These are phyloP conservation scores for Flaveria ramosissima DNA, from an alignment of 129 eudicot species.

Conservation along the genomic window DNA sequence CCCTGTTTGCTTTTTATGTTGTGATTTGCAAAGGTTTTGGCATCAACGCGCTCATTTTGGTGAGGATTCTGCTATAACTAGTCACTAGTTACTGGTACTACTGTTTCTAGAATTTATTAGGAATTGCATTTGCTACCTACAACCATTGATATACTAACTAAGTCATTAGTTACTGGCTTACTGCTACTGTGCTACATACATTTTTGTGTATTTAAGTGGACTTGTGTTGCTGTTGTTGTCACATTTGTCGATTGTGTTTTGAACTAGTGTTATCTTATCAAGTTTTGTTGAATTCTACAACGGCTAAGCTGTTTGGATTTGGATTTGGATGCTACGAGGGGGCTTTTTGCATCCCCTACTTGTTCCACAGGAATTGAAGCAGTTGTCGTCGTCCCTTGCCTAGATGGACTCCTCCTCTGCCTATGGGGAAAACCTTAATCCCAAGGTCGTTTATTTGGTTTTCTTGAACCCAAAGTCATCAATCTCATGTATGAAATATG, in stretches of 20 bases:
- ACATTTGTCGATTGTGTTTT: conserved; percentile 44
- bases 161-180: conserved; percentile 20
- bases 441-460: neutral
- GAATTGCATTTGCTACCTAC: too few relatives aligned
- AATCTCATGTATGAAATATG: neutral
- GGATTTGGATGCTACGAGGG: conserved; percentile 30
- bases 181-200: neutral
- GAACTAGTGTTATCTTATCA: conserved; percentile 57
- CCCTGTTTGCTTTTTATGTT: conserved; percentile 10
- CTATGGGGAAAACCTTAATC: conserved; percentile 66
- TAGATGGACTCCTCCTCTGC: conserved; percentile 90
- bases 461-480: neutral
- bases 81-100: neutral
- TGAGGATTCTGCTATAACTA: conserved; percentile 43
- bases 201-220: conserved; percentile 2
- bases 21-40: conserved; percentile 48
- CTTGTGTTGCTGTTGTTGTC: conserved; percentile 28
- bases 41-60: conserved; percentile 60
- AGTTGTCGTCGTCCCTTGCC: conserved; percentile 14
- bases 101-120: conserved; percentile 1
- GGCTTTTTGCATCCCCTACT: conserved; percentile 40
- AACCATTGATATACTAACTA: too few relatives aligned
- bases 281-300: conserved; percentile 42
- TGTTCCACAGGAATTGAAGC: conserved; percentile 57
- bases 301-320: conserved; percentile 40